phyloP scores from a whole-genome alignment of 352 stramenopile genomes.

The Globisporangium nunn region DNA sequence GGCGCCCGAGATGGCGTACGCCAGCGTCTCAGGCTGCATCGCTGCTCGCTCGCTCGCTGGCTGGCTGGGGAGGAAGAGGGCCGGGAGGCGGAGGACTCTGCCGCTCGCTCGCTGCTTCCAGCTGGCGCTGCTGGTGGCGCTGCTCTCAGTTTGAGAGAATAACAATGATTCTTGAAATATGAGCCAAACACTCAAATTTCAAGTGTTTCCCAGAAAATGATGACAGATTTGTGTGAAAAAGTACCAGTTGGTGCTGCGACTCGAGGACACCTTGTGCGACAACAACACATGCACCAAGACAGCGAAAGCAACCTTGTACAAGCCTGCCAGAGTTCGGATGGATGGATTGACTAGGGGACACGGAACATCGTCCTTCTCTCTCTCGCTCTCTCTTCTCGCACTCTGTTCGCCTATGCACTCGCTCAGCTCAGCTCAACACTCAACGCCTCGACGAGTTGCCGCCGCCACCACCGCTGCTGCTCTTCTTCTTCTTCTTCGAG shows the following conservation, averaged over 20 bases:
- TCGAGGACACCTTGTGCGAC: too few relatives aligned
- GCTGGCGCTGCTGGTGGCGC: not conserved
- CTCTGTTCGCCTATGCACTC: not conserved
- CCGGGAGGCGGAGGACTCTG: not conserved
- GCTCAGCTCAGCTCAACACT: not conserved
- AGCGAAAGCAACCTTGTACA: too few relatives aligned
- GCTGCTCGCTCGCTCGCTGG: not conserved
- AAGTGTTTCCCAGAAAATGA: too few relatives aligned
- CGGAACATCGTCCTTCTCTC: not conserved
- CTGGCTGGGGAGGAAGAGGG: too few relatives aligned
- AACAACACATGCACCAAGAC: too few relatives aligned
- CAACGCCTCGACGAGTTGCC: not conserved
- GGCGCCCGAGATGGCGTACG: slow-evolving; percentile 80
- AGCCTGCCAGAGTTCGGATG: not conserved
- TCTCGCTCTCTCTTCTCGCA: not conserved
- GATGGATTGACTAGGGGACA: not conserved
- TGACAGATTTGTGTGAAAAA: too few relatives aligned
- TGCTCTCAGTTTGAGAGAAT: not conserved
- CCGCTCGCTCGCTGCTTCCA: not conserved
- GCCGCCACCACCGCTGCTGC: slow-evolving; percentile 2
- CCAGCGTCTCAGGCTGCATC: slow-evolving; percentile 85
- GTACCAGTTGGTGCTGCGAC: too few relatives aligned
- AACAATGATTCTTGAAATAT: too few relatives aligned
- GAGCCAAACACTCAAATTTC: not conserved
- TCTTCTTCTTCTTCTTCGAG: slow-evolving; percentile 28